These are phyloP conservation scores for Tetradesmus lagerheimii DNA, from an alignment of 139 green algal species.

Conservation along the genomic window DNA sequence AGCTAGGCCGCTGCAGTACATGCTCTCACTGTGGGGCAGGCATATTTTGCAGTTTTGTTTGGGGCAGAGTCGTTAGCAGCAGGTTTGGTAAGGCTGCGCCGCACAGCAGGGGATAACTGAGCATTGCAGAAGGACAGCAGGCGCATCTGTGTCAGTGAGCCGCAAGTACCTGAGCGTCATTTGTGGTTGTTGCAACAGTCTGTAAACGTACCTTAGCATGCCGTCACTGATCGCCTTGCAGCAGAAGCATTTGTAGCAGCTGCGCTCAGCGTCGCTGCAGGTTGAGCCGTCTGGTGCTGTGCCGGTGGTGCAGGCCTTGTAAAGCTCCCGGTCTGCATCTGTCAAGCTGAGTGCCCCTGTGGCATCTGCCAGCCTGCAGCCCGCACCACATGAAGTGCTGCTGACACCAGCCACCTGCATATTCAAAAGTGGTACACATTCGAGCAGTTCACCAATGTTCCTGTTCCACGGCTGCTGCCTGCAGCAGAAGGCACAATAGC, in stretches of 20 bases:
- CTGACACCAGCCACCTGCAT: background rate
- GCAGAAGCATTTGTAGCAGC: slow-evolving; percentile 73
- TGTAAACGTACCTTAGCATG: background rate
- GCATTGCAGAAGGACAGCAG: background rate
- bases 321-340: slow-evolving; percentile 33
- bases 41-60: background rate
- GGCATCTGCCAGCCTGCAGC: slow-evolving; percentile 20
- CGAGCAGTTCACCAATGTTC: no score
- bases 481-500: no score
- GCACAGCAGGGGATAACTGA: background rate
- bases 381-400: background rate
- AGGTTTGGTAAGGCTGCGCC: no score
- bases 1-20: slow-evolving; percentile 18
- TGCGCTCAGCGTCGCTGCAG: slow-evolving; percentile 37
- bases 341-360: background rate
- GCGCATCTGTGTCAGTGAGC: no score
- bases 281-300: slow-evolving; percentile 17
- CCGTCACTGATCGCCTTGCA: slow-evolving; percentile 1
- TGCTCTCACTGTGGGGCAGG: background rate
- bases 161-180: no score
- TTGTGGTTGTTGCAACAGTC: no score
- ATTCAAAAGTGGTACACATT: no score
- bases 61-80: no score
- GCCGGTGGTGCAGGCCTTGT: slow-evolving; percentile 47
- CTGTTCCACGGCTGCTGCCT: no score